Conservation (phyloP, 2,329 filamentous ascomycete genomes). For the Colletotrichum gloeosporioides region DNA sequence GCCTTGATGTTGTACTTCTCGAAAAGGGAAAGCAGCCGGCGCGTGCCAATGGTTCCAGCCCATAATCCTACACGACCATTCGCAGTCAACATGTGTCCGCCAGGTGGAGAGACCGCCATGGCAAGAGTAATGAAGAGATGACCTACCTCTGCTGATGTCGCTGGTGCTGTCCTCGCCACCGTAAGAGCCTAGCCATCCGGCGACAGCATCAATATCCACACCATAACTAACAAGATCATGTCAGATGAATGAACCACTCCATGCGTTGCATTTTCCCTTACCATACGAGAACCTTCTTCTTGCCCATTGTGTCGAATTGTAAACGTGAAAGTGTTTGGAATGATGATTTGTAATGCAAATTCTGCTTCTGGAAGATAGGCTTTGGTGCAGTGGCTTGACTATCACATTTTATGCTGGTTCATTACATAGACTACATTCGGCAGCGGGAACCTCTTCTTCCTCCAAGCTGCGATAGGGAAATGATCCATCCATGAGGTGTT, state of each 20-base stretch:
- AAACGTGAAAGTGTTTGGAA: not conserved
- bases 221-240: conserved; percentile 54
- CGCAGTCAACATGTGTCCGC: not conserved
- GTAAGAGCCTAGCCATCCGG: conserved; percentile 78
- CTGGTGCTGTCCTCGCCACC: conserved; percentile 74
- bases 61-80: conserved; percentile 54
- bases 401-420: not conserved
- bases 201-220: conserved; percentile 77
- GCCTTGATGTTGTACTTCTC: conserved; percentile 77
- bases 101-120: not conserved
- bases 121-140: not conserved
- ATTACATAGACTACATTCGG: not conserved
- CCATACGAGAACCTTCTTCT: conserved; percentile 30
- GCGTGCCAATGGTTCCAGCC: conserved; percentile 70
- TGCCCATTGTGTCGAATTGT: conserved; percentile 21
- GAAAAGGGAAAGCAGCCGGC: conserved; percentile 72
- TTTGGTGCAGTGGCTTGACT: not conserved
- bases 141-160: conserved; percentile 71
- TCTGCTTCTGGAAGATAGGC: not conserved
- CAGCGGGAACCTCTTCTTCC: not conserved
- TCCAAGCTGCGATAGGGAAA: not conserved
- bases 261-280: not conserved
- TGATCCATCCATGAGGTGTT: not conserved
- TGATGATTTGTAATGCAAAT: not conserved
- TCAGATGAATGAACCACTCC: not conserved